These are phyloP conservation scores for Salvia rosmarinus DNA, from an alignment of 257 asterid species.

Conservation along the genomic window DNA sequence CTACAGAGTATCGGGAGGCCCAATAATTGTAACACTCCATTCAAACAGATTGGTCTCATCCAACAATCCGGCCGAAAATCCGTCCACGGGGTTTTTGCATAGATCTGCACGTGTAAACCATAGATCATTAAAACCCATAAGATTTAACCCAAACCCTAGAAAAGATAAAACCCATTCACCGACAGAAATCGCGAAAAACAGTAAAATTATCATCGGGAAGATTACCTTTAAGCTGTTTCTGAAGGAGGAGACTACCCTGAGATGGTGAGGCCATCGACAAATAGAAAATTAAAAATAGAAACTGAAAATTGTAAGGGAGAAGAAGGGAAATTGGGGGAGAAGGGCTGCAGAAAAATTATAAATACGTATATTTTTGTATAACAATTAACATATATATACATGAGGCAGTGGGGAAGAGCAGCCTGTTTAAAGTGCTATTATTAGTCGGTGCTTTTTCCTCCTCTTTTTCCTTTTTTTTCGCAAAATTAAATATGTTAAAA, in stretches of 20 bases:
- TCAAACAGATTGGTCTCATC: conserved; percentile 85
- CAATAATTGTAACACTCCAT: conserved; percentile 97
- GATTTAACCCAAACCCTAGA: conserved; percentile 31
- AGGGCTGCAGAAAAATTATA: conserved; percentile 5
- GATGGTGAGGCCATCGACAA: conserved; percentile 73
- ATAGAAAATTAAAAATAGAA: background rate
- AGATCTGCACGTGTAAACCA: conserved; percentile 69
- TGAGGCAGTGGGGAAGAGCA: conserved; percentile 29
- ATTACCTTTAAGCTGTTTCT: conserved; percentile 90
- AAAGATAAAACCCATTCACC: conserved; percentile 25
- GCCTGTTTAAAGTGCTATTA: conserved; percentile 25
- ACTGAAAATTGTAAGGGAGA: conserved; percentile 14
- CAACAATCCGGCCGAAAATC: conserved; percentile 94
- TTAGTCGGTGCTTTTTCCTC: conserved; percentile 33
- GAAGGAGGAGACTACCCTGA: conserved; percentile 92
- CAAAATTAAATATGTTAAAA: background rate
- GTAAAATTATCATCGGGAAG: background rate
- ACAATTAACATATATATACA: background rate
- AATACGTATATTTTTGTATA: background rate
- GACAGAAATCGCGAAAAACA: conserved; percentile 22
- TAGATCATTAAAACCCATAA: conserved; percentile 54
- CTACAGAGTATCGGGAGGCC: conserved; percentile 97
- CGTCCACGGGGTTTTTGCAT: conserved; percentile 89
- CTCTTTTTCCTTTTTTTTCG: background rate
- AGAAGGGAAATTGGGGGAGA: conserved; percentile 25